These are phyloP conservation scores for Aureoboletus auriporus DNA, from an alignment of 768 basidiomycete genomes.

Conservation along the genomic window DNA sequence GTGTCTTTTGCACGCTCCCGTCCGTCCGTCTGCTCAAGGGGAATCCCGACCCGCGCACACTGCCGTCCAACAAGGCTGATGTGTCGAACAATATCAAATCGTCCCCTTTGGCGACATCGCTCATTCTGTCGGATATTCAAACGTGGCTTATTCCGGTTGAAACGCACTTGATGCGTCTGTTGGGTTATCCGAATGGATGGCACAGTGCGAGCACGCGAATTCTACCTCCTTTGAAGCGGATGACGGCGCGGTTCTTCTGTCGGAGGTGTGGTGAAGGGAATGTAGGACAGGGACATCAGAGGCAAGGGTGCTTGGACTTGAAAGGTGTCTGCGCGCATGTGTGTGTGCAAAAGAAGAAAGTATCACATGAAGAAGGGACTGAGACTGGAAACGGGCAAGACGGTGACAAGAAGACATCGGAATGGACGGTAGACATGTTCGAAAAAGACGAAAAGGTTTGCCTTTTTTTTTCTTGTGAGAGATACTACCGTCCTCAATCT, in stretches of 20 bases:
- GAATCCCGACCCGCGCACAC: slow-evolving; percentile 16
- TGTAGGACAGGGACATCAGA: slow-evolving; percentile 30
- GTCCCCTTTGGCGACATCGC: slow-evolving; percentile 29
- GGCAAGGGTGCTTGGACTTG: slow-evolving; percentile 51
- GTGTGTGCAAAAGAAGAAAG: slow-evolving; percentile 34
- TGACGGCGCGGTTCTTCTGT: slow-evolving; percentile 60
- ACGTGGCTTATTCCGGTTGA: slow-evolving; percentile 48
- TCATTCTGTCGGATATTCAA: slow-evolving; percentile 42
- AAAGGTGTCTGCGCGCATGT: slow-evolving; percentile 55
- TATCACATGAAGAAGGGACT: background rate
- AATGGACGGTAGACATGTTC: slow-evolving; percentile 53
- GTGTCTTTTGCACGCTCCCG: slow-evolving; percentile 47
- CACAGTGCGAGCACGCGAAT: slow-evolving; percentile 41
- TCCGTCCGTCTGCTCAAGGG: slow-evolving; percentile 36
- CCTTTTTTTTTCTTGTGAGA: background rate
- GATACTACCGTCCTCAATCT: background rate
- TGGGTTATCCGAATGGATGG: slow-evolving; percentile 52
- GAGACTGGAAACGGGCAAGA: background rate
- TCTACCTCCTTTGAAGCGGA: slow-evolving; percentile 53
- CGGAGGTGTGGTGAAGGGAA: slow-evolving; percentile 40
- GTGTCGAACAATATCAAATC: slow-evolving; percentile 17
- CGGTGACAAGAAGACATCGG: slow-evolving; percentile 16
- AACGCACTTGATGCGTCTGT: slow-evolving; percentile 36
- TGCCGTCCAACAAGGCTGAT: background rate
- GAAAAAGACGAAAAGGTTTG: slow-evolving; percentile 55